phyloP scores from a whole-genome alignment of 2,329 filamentous ascomycete species.

The Samsoniella hepiali region DNA sequence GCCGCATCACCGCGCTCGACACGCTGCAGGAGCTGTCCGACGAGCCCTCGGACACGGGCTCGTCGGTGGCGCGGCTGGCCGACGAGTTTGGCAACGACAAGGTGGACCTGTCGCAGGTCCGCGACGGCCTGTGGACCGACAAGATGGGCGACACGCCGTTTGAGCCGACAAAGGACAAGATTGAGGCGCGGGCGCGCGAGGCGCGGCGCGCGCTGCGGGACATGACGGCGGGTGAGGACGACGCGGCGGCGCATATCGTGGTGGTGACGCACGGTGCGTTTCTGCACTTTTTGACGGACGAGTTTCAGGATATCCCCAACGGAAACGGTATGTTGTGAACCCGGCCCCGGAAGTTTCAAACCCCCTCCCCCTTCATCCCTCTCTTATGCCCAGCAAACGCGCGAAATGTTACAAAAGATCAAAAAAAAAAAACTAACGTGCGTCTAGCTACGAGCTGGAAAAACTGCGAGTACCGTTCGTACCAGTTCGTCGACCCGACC shows the following conservation, averaged over 20 bases:
- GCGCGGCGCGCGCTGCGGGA: constrained; percentile 58
- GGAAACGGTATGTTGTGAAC: constrained; percentile 34
- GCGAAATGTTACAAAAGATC: not conserved
- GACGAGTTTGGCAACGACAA: constrained; percentile 55
- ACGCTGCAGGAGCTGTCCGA: constrained; percentile 76
- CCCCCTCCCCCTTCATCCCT: no score
- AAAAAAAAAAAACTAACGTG: not conserved
- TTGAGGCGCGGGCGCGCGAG: constrained; percentile 59
- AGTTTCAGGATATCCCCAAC: constrained; percentile 63
- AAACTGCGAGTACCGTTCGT: constrained; percentile 71
- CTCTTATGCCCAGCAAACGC: no score
- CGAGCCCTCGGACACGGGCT: constrained; percentile 74
- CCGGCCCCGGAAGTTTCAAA: no score
- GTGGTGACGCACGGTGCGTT: constrained; percentile 82
- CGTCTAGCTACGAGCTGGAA: constrained; percentile 64
- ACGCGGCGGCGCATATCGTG: constrained; percentile 60
- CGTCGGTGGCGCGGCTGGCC: constrained; percentile 49
- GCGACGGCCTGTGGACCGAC: constrained; percentile 63
- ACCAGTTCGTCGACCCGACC: constrained; percentile 55
- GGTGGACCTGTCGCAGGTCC: constrained; percentile 63
- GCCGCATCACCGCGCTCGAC: constrained; percentile 62
- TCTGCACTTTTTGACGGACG: constrained; percentile 79
- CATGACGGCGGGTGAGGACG: constrained; percentile 27
- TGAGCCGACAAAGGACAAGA: constrained; percentile 47
- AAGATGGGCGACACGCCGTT: constrained; percentile 52